Conservation (phyloP, 2,329 filamentous ascomycete species). For the Fusarium sp. region DNA sequence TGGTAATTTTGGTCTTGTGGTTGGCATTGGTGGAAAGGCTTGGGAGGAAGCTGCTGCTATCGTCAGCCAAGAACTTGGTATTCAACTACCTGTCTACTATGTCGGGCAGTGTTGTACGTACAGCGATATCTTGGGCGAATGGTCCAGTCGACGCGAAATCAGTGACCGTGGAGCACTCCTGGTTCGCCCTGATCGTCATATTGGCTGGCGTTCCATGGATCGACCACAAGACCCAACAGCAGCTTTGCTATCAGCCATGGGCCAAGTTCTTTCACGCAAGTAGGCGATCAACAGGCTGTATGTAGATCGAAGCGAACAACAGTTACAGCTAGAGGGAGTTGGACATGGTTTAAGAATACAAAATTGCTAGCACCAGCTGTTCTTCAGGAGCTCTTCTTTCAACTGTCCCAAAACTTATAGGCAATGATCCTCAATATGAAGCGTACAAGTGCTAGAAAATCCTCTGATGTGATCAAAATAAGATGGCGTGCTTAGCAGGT, state of each 20-base stretch:
- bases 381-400: too few species aligned
- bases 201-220: constrained; percentile 59
- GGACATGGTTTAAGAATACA: too few species aligned
- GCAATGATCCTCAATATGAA: too few species aligned
- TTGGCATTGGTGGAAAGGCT: constrained; percentile 62
- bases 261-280: constrained; percentile 3
- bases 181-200: constrained; percentile 66
- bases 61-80: constrained; percentile 51
- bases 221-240: constrained; percentile 9
- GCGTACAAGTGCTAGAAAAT: too few species aligned
- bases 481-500: too few species aligned
- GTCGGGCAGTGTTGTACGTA: constrained; percentile 68
- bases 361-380: too few species aligned
- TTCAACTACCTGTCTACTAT: constrained; percentile 58
- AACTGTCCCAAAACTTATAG: too few species aligned
- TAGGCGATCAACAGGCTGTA: background rate
- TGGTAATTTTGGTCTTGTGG: constrained; percentile 60
- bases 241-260: constrained; percentile 8
- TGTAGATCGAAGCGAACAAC: too few species aligned
- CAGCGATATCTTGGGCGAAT: constrained; percentile 69
- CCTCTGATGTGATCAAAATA: too few species aligned
- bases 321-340: background rate
- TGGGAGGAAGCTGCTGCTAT: constrained; percentile 61
- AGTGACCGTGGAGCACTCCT: constrained; percentile 68
- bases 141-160: constrained; percentile 62